Evolutionary conservation across 192 early-diverging fungal genomes (phyloP).

Genomic region (Linnemannia exigua): DNA sequence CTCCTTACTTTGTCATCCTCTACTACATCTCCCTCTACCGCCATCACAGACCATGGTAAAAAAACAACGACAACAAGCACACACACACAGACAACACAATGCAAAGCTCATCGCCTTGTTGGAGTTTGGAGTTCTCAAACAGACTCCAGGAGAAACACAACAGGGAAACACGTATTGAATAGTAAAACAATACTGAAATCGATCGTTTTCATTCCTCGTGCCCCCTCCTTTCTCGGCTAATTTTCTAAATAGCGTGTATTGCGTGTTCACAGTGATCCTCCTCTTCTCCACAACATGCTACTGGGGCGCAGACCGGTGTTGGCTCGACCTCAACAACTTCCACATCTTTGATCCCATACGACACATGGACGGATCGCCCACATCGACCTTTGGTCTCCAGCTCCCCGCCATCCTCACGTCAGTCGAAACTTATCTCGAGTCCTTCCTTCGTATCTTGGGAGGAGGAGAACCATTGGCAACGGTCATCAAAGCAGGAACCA

Average conservation of each 20-base stretch:
- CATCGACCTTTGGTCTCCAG: constrained; percentile 42
- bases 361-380: constrained; percentile 38
- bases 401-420: constrained; percentile 31
- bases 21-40: constrained; percentile 68
- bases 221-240: not conserved
- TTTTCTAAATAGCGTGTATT: constrained; percentile 61
- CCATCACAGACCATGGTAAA: constrained; percentile 73
- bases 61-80: not conserved
- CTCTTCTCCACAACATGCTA: constrained; percentile 72
- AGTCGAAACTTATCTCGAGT: constrained; percentile 22
- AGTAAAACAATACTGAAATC: not conserved
- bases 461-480: constrained; percentile 38
- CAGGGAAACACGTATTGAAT: too few species aligned
- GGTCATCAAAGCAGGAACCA: constrained; percentile 28
- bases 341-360: constrained; percentile 41
- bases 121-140: too few species aligned
- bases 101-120: too few species aligned
- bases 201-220: too few species aligned
- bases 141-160: not conserved
- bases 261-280: constrained; percentile 67
- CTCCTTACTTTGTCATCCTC: constrained; percentile 68
- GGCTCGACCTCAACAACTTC: constrained; percentile 64
- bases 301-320: constrained; percentile 74
- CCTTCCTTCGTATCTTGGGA: constrained; percentile 24
- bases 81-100: not conserved